Base-by-base conservation (phyloP, 1,284 basidiomycete species). In the Athelia sp. region DNA sequence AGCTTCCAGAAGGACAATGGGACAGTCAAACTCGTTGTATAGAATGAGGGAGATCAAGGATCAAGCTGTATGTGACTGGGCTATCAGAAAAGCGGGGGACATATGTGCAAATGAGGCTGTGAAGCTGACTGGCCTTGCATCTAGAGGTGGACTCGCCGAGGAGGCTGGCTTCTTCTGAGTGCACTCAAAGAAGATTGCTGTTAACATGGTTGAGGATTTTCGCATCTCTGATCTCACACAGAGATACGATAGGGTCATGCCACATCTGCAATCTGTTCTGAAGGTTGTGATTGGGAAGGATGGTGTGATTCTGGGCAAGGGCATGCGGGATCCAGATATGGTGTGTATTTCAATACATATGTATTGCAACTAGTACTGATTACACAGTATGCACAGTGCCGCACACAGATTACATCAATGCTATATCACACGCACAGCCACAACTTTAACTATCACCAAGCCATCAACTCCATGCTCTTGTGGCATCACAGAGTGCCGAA, bases 381-480 rank as follows among this genome's bases (percentile, higher is more conserved):
- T 40, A n/a, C 6, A 17, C n/a, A n/a, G n/a, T 40, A 17, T 40
- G 36, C n/a, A 40, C 36, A 57, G 54, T 54, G 53, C 1, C 50
- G 52, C 1, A 59, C 58, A 24, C 21, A 57, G 19, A 47, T 55
- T 9, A 56, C 56, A 2, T 59, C 58, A 14, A 54, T 55, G 42
- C 13, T 55, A 1, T 46, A 57, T 4, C 57, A 59, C 50, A 40
- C 54, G 11, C 53, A 54, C 3, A 59, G 58, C 24, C 47, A 53
- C 3, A 11, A 38, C n/a, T 38, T 47, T 3, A 58, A 56, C 23
- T 54, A 56, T 22, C 58, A 59, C 43, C 26, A 26, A 14, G 48
- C 42, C 0, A 51, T 58, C 14, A 59, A 56, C 18, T 21, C 52
- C 8, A 34, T 59, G 2, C 26, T 59, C 13, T 36, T 59, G 1